Conservation (phyloP, 2,329 filamentous ascomycete genomes). For the Thyridium curvatum region DNA sequence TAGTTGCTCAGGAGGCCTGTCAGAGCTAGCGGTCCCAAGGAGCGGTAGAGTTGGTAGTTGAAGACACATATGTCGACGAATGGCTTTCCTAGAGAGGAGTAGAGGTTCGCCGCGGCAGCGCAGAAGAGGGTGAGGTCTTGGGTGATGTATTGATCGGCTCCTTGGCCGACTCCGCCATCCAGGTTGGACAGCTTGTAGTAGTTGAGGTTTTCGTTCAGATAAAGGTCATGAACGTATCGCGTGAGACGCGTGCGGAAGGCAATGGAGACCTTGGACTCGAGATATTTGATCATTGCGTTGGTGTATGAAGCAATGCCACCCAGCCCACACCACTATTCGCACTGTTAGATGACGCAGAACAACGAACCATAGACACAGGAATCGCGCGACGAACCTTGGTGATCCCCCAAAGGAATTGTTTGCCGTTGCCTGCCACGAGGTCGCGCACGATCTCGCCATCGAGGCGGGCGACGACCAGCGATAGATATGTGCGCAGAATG, state of each 20-base stretch:
- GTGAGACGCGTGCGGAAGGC: slow-evolving; percentile 94
- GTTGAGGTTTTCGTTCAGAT: slow-evolving; percentile 88
- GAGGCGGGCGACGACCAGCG: slow-evolving; percentile 82
- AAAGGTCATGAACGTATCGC: slow-evolving; percentile 93
- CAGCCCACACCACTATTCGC: slow-evolving; percentile 73
- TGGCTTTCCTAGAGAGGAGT: slow-evolving; percentile 95
- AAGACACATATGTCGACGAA: slow-evolving; percentile 97
- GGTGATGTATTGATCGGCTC: slow-evolving; percentile 94
- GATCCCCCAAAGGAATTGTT: slow-evolving; percentile 80
- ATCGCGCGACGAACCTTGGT: slow-evolving; percentile 50
- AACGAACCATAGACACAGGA: slow-evolving; percentile 1
- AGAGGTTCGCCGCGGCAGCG: slow-evolving; percentile 82
- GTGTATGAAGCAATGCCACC: slow-evolving; percentile 93
- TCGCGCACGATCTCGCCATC: slow-evolving; percentile 96
- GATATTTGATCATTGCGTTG: slow-evolving; percentile 97
- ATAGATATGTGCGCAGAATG: slow-evolving; percentile 88
- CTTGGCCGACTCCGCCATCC: slow-evolving; percentile 86
- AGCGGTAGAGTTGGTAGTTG: slow-evolving; percentile 94
- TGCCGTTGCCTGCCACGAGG: slow-evolving; percentile 90
- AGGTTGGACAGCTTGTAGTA: slow-evolving; percentile 94
- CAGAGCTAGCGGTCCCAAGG: slow-evolving; percentile 80
- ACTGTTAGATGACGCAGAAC: slow-evolving; percentile 7
- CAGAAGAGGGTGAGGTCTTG: slow-evolving; percentile 96
- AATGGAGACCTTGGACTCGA: slow-evolving; percentile 97
- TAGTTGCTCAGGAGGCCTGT: slow-evolving; percentile 87